Base-by-base conservation (phyloP, 768 basidiomycete species). In the Lactarius sp. region DNA sequence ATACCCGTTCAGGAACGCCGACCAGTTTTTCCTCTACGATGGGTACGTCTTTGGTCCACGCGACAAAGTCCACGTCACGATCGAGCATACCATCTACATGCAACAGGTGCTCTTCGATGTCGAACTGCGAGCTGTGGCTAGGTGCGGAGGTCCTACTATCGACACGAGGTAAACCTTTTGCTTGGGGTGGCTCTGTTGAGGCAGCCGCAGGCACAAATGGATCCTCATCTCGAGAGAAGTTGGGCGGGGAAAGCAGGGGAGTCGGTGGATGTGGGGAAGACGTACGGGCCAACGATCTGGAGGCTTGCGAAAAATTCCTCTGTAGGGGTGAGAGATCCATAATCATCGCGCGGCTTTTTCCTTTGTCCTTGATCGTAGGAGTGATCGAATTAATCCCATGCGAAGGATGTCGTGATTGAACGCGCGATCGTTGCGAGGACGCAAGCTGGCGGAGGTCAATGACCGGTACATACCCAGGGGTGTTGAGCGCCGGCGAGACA, bases 81-180 rank as follows among this genome's bases (percentile, higher is more conserved):
- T 83, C 82, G 64, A 86, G 72, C 65, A 85, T 69, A 70, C 81
- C 82, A 53, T 76, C 80, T 6, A 84, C 84, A 66, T 77, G 71
- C 52, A 81, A 80, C 18, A 83, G 78, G 65, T 79, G 77, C n/a
- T 75, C 77, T 68, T 84, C 81, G 2, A 85, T 75, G 62, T 84
- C 81, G 60, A 83, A 81, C 65, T 85, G 85, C 4, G 85, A 85
- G 63, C 80, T 83, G 68, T 79, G 85, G 2, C 77, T 78, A 73
- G 76, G 73, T 65, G 75, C 79, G 44, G 70, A 34, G 20, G 13
- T 14, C 59, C 14, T 33, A 12, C n/a, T 10, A 44, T 31, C n/a
- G 27, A 8, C 33, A 53, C 20, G 20, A 16, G 42, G 52, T 36
- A 44, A 20, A 44, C 22, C 7, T 12, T 14, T 55, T 59, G 62